Percentiles rank a stretch among this genome's conserved stretches.
These are phyloP conservation scores for Chlamydomonas incerta DNA, from an alignment of 139 green algal species.

Conservation along the genomic window DNA sequence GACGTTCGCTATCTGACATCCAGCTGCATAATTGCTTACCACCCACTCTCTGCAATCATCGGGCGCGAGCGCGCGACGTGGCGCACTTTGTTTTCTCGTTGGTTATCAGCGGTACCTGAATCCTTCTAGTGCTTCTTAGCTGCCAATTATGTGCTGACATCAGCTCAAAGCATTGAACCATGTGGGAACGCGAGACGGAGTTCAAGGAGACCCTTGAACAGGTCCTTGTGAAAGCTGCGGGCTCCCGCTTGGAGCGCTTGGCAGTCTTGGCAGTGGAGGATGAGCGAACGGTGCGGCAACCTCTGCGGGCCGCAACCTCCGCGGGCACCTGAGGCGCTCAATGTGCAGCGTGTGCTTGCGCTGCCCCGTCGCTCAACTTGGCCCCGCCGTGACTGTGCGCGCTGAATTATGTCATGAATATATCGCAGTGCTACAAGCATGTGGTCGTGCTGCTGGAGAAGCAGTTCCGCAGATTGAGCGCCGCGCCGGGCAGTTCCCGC, in stretches of 20 bases:
- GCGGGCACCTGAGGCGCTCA: too few relatives aligned
- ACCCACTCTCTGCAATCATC: too few relatives aligned
- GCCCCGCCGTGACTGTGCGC: neutral
- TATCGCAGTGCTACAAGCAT: slow-evolving; percentile 28
- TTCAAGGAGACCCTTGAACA: neutral
- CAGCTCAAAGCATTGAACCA: neutral
- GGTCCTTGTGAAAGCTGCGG: neutral
- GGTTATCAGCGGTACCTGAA: too few relatives aligned
- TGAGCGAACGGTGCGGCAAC: slow-evolving; percentile 21
- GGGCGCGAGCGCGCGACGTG: too few relatives aligned
- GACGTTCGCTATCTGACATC: too few relatives aligned
- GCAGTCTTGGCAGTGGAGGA: slow-evolving; percentile 22
- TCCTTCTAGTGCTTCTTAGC: too few relatives aligned
- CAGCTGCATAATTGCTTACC: too few relatives aligned
- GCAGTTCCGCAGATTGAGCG: neutral
- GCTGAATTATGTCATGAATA: neutral
- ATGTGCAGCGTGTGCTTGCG: neutral
- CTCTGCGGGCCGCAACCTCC: too few relatives aligned
- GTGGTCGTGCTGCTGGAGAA: slow-evolving; percentile 8
- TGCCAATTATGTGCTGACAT: too few relatives aligned
- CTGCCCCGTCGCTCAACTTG: neutral
- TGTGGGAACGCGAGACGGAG: slow-evolving; percentile 21
- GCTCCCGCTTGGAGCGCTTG: slow-evolving; percentile 18
- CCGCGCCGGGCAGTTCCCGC: neutral
- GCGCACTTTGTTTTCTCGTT: too few relatives aligned